phyloP scores from a whole-genome alignment of 2,329 filamentous ascomycete genomes.

The Neurospora sp. region DNA sequence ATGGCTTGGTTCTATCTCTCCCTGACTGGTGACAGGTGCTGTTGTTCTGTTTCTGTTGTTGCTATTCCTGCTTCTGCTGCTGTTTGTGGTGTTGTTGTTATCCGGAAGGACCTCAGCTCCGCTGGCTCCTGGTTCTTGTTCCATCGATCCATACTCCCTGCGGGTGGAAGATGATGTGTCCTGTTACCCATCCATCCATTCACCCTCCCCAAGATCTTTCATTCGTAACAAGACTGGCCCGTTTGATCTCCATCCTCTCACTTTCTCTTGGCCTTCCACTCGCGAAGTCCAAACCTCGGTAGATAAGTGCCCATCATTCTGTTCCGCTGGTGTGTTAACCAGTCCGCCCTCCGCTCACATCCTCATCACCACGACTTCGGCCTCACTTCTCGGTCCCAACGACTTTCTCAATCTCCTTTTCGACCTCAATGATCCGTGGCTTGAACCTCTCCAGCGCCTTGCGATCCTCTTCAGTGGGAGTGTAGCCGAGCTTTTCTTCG shows the following conservation, averaged over 20 bases:
- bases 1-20: neutral
- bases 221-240: neutral
- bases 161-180: neutral
- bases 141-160: neutral
- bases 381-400: neutral
- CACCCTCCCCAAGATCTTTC: too few relatives aligned
- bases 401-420: slow-evolving; percentile 27
- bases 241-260: neutral
- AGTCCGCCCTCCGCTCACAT: neutral
- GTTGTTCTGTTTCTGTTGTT: neutral
- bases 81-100: neutral
- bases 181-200: neutral
- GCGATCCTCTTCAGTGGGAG: slow-evolving; percentile 63
- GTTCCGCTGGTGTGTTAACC: neutral
- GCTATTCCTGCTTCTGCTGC: neutral
- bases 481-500: slow-evolving; percentile 64
- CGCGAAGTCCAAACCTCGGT: neutral
- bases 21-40: neutral
- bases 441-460: slow-evolving; percentile 50
- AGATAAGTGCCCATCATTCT: neutral
- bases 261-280: neutral
- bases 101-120: neutral
- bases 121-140: neutral
- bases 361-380: neutral
- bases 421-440: slow-evolving; percentile 53